Evolutionary conservation across 176 grass and related monocot species (phyloP), one percentile per base, ranked within the genome.

Genomic region (Puccinellia tenuiflora): DNA sequence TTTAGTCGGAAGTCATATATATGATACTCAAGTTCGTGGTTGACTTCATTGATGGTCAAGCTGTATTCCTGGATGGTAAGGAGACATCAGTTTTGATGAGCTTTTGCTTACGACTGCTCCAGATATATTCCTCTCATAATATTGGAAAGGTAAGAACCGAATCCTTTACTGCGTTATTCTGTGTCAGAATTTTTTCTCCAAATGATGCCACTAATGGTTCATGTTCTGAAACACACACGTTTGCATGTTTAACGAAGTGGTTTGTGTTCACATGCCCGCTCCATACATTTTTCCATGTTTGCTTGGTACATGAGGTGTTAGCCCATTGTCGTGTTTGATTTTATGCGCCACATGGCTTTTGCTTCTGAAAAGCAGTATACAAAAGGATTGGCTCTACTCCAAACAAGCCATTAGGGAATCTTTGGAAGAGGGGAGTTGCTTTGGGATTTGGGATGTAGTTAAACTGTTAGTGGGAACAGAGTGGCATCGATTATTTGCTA

Each of bases 11-110:
- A 88, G 92, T 98, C 33, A 76, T 98, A 62, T 93, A 95, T 80
- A 90, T 98, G 87, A 88, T 98, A 95, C 92, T 98, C 45, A 98
- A 95, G 78, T 98, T 98, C 84, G 89, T 95, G 37, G 92, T 98
- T 89, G 93, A 98, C 79, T 98, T 95, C 77, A 93, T 98, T 39
- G 96, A 98, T 65, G 96, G 90, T 57, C 90, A 95, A 98, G 76
- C 94, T 76, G 87, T 93, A 73, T 98, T 94, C 86, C 89, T 98
- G 61, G 91, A 88, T 90, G 91, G 83, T 38, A 95, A 90, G 80
- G 96, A 95, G 87, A 98, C 92, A 79, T 93, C 92, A 71, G 87
- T 89, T 83, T 88, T 98, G 89, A 86, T 95, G 77, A 90, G 24
- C 73, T 98, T 98, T 85, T 98, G 92, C 92, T 79, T 98, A 89